Percentiles rank a stretch among this genome's conserved stretches.
Conservation (phyloP, 1,284 basidiomycete species). For the Malassezia dermatis region DNA sequence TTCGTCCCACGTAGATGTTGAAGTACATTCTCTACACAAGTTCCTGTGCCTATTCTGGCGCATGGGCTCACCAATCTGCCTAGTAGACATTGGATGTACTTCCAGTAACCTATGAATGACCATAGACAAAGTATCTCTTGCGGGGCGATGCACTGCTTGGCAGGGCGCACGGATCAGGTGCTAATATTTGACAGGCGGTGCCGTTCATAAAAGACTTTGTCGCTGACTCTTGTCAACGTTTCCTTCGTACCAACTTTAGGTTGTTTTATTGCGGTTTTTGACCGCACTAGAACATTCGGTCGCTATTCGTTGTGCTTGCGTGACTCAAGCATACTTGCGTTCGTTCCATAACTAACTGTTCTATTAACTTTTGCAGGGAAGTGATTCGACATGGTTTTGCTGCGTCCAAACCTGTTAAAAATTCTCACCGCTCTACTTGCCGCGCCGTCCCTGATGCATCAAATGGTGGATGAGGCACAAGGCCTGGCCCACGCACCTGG, state of each 20-base stretch:
- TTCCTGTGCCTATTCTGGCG: background rate
- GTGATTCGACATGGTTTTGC: background rate
- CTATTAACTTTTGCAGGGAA: constrained; percentile 1
- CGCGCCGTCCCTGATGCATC: background rate
- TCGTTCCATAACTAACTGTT: background rate
- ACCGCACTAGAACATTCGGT: background rate
- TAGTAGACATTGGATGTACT: background rate
- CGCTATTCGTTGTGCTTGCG: background rate
- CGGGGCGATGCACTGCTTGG: background rate
- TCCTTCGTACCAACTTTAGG: background rate
- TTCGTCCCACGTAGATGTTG: background rate
- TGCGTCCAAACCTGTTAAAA: background rate
- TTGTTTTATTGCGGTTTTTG: background rate
- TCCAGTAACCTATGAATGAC: background rate
- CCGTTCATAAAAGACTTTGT: background rate
- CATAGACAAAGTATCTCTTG: background rate
- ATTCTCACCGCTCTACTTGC: background rate
- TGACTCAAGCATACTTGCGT: background rate
- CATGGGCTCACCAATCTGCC: background rate
- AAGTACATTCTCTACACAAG: background rate
- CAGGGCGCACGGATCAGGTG: background rate
- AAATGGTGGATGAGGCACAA: background rate
- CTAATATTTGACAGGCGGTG: background rate
- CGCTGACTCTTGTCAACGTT: background rate
- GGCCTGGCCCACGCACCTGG: background rate